Percentiles rank a stretch among this genome's conserved stretches.
Conservation (phyloP, 2,329 filamentous ascomycete genomes). For the Fusarium metavorans region DNA sequence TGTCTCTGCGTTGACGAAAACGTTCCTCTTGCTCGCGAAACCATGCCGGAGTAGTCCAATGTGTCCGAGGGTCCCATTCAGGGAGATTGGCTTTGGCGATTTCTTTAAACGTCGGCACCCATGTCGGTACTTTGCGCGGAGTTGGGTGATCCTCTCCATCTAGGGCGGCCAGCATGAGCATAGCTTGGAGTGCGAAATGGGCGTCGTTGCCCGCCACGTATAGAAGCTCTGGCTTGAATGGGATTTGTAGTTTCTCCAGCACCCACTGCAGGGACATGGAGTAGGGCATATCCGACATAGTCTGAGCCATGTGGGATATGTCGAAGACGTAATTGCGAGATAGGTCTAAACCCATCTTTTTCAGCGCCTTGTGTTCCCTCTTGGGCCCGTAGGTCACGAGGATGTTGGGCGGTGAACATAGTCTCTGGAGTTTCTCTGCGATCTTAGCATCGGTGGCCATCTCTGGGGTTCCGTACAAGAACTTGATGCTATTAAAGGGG, state of each 20-base stretch:
- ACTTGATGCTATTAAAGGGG: not conserved
- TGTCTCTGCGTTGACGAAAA: too few relatives aligned
- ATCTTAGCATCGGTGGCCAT: not conserved
- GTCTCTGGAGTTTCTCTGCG: not conserved
- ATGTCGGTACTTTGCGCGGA: not conserved
- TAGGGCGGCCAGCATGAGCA: conserved; percentile 56
- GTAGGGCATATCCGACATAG: too few relatives aligned
- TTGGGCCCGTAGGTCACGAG: not conserved
- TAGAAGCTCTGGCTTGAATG: not conserved
- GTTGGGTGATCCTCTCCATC: conserved; percentile 37
- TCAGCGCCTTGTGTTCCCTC: not conserved
- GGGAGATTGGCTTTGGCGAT: conserved; percentile 13
- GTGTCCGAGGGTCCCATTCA: not conserved
- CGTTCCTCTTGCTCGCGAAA: too few relatives aligned
- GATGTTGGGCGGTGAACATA: not conserved
- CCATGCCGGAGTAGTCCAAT: too few relatives aligned
- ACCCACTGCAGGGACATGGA: not conserved
- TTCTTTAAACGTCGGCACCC: conserved; percentile 13
- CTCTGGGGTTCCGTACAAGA: conserved; percentile 15
- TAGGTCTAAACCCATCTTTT: conserved; percentile 1
- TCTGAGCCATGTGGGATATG: too few relatives aligned
- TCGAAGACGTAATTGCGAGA: not conserved
- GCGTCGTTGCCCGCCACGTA: conserved; percentile 48
- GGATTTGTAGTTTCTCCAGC: conserved; percentile 2
- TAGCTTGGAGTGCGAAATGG: conserved; percentile 46